Evolutionary conservation across 805 yeast species (phyloP).

Genomic region (Candida maris): DNA sequence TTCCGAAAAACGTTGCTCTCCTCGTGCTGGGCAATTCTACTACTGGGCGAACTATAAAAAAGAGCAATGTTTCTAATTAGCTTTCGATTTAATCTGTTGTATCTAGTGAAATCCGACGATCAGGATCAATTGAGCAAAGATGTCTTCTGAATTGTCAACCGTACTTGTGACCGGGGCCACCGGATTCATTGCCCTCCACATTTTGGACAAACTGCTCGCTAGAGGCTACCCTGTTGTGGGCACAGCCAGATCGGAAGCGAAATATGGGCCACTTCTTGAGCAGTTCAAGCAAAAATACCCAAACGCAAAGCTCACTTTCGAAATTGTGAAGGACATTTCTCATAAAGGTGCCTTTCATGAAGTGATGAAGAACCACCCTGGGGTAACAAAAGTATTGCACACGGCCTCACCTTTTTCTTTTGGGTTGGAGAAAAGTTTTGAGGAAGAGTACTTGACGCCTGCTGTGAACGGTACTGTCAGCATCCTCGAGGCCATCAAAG

Average conservation of each 20-base stretch:
- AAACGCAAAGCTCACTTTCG: constrained; percentile 24
- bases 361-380: constrained; percentile 37
- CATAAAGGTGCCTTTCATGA: constrained; percentile 43
- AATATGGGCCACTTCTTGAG: constrained; percentile 36
- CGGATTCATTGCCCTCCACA: constrained; percentile 38
- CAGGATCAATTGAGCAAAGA: too few relatives aligned
- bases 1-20: too few relatives aligned
- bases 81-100: too few relatives aligned
- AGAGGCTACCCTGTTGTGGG: constrained; percentile 47
- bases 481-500: constrained; percentile 41
- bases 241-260: constrained; percentile 43
- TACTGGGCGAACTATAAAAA: too few relatives aligned
- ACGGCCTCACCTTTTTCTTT: constrained; percentile 46
- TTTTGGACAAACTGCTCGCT: constrained; percentile 32
- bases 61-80: too few relatives aligned
- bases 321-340: constrained; percentile 33
- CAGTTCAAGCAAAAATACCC: constrained; percentile 28
- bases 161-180: constrained; percentile 12
- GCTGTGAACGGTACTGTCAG: constrained; percentile 54
- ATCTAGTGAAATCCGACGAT: too few relatives aligned
- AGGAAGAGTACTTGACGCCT: constrained; percentile 51
- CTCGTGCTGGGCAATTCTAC: too few relatives aligned
- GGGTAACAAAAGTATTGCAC: constrained; percentile 42
- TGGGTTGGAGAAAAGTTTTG: constrained; percentile 39
- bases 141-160: not conserved